A percentile compares a stretch with the other conserved stretches of the same genome.
Evolutionary conservation across 495 filamentous ascomycete species (phyloP).

Genomic region (Penicillium arizonense): DNA sequence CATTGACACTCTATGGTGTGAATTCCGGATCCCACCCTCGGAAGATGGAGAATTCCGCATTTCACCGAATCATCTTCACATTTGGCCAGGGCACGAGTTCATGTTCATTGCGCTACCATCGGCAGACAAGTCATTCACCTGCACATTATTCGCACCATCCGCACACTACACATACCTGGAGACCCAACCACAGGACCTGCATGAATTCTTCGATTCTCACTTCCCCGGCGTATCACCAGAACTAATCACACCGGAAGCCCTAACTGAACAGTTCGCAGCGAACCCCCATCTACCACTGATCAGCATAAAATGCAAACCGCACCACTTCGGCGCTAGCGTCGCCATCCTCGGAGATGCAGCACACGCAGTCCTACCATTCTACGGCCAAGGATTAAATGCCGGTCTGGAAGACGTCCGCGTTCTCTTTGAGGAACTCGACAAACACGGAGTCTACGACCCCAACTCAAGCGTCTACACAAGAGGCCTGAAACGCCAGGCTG

Average conservation of each 20-base stretch:
- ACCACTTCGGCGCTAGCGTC: constrained; percentile 74
- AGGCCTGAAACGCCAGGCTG: constrained; percentile 43
- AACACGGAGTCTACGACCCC: constrained; percentile 51
- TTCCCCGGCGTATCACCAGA: constrained; percentile 84
- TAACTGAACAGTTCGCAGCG: constrained; percentile 65
- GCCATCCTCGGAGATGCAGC: constrained; percentile 93
- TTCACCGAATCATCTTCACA: constrained; percentile 90
- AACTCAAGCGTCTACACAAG: constrained; percentile 37
- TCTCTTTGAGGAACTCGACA: constrained; percentile 71
- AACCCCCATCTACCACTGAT: constrained; percentile 93
- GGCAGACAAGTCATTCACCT: constrained; percentile 87
- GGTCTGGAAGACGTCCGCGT: constrained; percentile 82
- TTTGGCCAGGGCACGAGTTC: constrained; percentile 88
- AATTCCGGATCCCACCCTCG: constrained; percentile 76
- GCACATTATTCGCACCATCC: constrained; percentile 84
- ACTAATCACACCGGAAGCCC: constrained; percentile 67
- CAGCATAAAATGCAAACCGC: constrained; percentile 84
- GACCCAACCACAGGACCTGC: constrained; percentile 51
- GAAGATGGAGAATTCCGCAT: constrained; percentile 64
- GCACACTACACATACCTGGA: constrained; percentile 52
- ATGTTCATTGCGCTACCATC: constrained; percentile 99
- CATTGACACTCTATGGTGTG: constrained; percentile 96
- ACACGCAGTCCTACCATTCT: constrained; percentile 97
- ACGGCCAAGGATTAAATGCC: constrained; percentile 87
- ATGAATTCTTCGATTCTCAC: constrained; percentile 70